Conservation (phyloP, 2,329 filamentous ascomycete species). For the Cercospora citrullina region DNA sequence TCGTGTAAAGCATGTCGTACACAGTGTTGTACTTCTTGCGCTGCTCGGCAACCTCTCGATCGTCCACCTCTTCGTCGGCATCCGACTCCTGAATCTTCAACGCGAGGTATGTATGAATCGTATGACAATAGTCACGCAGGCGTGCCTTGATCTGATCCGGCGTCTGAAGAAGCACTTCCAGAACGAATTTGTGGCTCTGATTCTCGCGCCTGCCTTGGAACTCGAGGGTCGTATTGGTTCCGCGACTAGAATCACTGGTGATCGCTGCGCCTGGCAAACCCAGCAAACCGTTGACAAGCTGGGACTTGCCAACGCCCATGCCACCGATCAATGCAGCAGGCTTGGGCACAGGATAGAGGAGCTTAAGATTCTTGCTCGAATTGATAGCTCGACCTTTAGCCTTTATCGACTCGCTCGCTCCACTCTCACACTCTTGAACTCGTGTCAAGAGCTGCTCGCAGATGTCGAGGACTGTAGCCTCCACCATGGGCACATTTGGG, state of each 20-base stretch:
- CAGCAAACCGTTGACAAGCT: constrained; percentile 3
- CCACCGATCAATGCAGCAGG: constrained; percentile 1
- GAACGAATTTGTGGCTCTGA: constrained; percentile 4
- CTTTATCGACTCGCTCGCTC: background rate
- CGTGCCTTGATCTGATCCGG: background rate
- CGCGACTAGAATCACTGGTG: background rate
- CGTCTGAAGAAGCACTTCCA: background rate
- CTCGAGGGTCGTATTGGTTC: constrained; percentile 18
- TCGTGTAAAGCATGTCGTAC: no score
- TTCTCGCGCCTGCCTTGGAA: background rate
- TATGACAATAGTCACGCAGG: background rate
- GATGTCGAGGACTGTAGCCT: background rate
- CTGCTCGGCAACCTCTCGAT: background rate
- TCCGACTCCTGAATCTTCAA: background rate
- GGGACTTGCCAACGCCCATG: constrained; percentile 13
- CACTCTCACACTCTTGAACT: background rate
- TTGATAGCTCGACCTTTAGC: background rate
- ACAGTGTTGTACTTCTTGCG: no score
- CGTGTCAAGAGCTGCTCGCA: background rate
- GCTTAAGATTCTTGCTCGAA: background rate
- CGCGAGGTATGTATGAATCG: background rate
- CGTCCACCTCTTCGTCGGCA: background rate
- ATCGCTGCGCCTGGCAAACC: constrained; percentile 1
- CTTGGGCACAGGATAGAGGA: background rate
- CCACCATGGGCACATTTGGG: background rate